Evolutionary conservation across 2,329 filamentous ascomycete genomes (phyloP).

Genomic region (Cryoendolithus antarcticus): DNA sequence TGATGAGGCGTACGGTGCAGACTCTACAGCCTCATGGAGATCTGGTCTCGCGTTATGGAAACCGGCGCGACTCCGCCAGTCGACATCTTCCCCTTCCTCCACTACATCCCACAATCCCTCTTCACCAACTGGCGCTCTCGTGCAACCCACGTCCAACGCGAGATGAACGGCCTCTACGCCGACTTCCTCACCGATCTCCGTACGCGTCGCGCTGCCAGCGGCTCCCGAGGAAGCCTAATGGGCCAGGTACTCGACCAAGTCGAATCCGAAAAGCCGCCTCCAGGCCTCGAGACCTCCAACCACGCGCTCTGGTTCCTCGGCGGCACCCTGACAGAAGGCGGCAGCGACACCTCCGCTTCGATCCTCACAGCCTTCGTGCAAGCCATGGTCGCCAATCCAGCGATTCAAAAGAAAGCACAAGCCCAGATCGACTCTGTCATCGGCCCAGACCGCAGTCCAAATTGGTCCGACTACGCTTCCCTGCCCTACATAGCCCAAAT

Average conservation of each 20-base stretch:
- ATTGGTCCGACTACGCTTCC: conserved; percentile 18
- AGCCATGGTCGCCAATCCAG: conserved; percentile 20
- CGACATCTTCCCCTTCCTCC: conserved; percentile 34
- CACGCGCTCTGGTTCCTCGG: conserved; percentile 28
- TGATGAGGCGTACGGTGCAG: conserved; percentile 16
- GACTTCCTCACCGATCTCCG: conserved; percentile 25
- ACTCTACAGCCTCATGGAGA: conserved; percentile 32
- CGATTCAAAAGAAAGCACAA: conserved; percentile 19
- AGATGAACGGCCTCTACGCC: conserved; percentile 31
- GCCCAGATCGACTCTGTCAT: conserved; percentile 20
- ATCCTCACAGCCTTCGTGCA: conserved; percentile 27
- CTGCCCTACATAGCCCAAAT: conserved; percentile 23
- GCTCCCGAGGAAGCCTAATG: conserved; percentile 24
- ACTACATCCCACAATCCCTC: conserved; percentile 29
- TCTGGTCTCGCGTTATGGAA: conserved; percentile 34
- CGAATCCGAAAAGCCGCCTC: conserved; percentile 9
- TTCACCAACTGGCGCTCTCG: conserved; percentile 29
- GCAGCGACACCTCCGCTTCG: conserved; percentile 28
- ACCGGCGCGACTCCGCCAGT: conserved; percentile 37
- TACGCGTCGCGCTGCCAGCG: conserved; percentile 18
- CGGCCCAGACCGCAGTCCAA: conserved; percentile 17
- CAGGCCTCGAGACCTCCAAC: conserved; percentile 12
- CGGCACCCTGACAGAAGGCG: conserved; percentile 24
- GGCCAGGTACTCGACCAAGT: conserved; percentile 29
- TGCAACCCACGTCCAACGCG: conserved; percentile 24